Conservation (phyloP, 768 basidiomycete species). For the Amanita muscaria region DNA sequence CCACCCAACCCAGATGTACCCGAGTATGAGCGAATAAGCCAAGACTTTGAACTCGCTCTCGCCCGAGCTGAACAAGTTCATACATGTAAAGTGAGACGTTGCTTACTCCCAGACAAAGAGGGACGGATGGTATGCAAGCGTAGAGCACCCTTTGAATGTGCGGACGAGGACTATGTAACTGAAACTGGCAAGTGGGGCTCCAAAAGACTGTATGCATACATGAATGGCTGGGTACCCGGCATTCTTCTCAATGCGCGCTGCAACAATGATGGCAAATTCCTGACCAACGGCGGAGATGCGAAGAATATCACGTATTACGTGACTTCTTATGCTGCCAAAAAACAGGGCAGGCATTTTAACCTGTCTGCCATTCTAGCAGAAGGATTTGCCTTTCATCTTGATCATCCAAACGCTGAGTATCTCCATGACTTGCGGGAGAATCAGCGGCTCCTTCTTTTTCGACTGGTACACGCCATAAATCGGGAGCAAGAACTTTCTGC, state of each 20-base stretch:
- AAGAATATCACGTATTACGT: conserved; percentile 25
- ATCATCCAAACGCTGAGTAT: conserved; percentile 10
- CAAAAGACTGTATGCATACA: conserved; percentile 8
- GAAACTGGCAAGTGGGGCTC: conserved; percentile 20
- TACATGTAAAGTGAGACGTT: conserved; percentile 18
- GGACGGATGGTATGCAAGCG: conserved; percentile 23
- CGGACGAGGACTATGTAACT: conserved; percentile 12
- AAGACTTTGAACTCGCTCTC: conserved; percentile 16
- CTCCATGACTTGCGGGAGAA: conserved; percentile 15
- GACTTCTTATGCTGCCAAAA: conserved; percentile 26
- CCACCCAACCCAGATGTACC: conserved; percentile 20
- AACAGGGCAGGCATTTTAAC: conserved; percentile 24
- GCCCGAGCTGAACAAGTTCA: conserved; percentile 23
- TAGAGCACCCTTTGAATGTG: conserved; percentile 18
- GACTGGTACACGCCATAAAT: conserved; percentile 24
- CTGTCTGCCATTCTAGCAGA: conserved; percentile 26
- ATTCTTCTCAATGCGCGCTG: conserved; percentile 19
- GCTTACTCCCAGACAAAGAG: conserved; percentile 15
- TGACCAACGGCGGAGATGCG: conserved; percentile 27
- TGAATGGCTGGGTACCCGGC: conserved; percentile 21
- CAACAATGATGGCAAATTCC: conserved; percentile 35
- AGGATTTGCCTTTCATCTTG: conserved; percentile 21
- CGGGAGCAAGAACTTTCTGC: conserved; percentile 28
- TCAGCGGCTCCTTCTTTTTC: conserved; percentile 23
- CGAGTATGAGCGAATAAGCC: conserved; percentile 13